A percentile compares a stretch with the other conserved stretches of the same genome.
Conservation (phyloP, 1,284 basidiomycete species). For the Omphalotus olearius region DNA sequence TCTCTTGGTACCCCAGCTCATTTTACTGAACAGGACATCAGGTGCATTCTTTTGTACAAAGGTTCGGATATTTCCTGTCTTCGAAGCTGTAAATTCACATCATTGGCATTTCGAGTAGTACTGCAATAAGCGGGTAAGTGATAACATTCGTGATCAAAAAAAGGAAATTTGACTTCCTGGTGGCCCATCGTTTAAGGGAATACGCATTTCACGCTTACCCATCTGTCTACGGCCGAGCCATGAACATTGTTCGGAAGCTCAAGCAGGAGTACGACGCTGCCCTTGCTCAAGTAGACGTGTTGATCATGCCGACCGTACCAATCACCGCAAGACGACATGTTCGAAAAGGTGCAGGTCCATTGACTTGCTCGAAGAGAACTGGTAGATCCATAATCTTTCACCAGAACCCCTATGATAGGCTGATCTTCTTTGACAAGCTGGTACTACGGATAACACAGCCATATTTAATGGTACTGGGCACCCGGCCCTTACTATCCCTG, state of each 20-base stretch:
- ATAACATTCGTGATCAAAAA: too few species aligned
- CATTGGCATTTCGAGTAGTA: constrained; percentile 11
- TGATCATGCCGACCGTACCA: constrained; percentile 41
- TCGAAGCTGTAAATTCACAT: not conserved
- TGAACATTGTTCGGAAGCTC: constrained; percentile 38
- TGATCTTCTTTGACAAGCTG: constrained; percentile 6
- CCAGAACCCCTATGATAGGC: constrained; percentile 15
- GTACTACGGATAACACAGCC: constrained; percentile 17
- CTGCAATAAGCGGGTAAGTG: constrained; percentile 14
- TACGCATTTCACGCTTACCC: constrained; percentile 16
- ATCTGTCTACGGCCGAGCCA: constrained; percentile 29
- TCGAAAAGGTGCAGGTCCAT: constrained; percentile 15
- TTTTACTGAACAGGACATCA: not conserved
- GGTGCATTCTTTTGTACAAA: constrained; percentile 8
- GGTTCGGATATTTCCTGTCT: not conserved
- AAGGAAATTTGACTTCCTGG: not conserved
- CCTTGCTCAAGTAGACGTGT: constrained; percentile 34
- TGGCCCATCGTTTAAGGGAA: constrained; percentile 7
- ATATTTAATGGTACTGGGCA: constrained; percentile 23
- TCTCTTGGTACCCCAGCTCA: not conserved
- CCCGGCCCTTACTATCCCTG: constrained; percentile 22
- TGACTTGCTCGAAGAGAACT: constrained; percentile 15
- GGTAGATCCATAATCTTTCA: constrained; percentile 12
- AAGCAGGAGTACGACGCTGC: constrained; percentile 34
- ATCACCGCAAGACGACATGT: constrained; percentile 16